Evolutionary conservation across 768 basidiomycete genomes (phyloP), one percentile per base, ranked within the genome.

Genomic region (Rhodotorula babjevae): DNA sequence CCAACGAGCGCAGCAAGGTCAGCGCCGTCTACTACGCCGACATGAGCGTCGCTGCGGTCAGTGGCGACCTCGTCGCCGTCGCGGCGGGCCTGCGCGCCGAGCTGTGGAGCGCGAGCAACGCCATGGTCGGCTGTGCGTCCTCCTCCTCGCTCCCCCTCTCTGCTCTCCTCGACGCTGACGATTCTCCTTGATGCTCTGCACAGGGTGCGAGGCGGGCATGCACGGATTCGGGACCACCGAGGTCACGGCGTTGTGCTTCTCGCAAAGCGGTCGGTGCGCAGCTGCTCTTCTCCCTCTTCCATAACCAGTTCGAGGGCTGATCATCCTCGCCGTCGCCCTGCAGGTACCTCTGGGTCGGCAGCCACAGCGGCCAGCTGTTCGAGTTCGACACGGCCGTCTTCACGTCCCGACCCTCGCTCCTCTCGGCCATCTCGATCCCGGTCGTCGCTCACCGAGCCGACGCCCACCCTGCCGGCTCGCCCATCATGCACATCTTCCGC

Each of bases 271-370:
- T 0, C 29, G 73, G 73, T 70, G 29, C 46, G 65, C 52, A 23
- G 21, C 42, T 3, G 7, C 18, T 11, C 50, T 25, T 23, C 10
- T 31, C 15, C n/a, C n/a, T n/a, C n/a, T n/a, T n/a, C n/a, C n/a
- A n/a, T n/a, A n/a, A n/a, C n/a, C n/a, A n/a, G n/a, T n/a, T n/a
- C n/a, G n/a, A n/a, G n/a, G n/a, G n/a, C n/a, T n/a, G n/a, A n/a
- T n/a, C n/a, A n/a, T n/a, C n/a, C 49, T 27, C 19, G 55, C 42
- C 11, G 19, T 40, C 40, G 16, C 27, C 18, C 23, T 27, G 12
- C 62, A 74, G 73, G 5, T 74, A 69, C 47, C 46, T 74, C 23
- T 74, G 73, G 68, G 62, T 63, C 27, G 73, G 73, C 21, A 61
- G 58, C 19, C 29, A 36, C 44, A 29, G 25, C n/a, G 73, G 73